These are phyloP conservation scores for Petunia secreta DNA, from an alignment of 257 asterid genomes.

Conservation along the genomic window DNA sequence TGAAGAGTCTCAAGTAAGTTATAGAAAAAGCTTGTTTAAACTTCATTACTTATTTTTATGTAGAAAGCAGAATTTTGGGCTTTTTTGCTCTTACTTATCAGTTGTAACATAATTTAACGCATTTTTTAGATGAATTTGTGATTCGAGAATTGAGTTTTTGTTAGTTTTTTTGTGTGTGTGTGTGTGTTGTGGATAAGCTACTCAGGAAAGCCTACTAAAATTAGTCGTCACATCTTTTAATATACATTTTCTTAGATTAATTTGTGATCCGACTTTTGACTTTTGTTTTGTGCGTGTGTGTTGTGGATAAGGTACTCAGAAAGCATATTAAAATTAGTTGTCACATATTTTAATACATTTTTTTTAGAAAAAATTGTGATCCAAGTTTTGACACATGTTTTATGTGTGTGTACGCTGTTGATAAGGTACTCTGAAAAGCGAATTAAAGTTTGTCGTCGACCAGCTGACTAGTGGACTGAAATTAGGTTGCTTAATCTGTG, in stretches of 20 bases:
- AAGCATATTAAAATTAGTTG: not conserved
- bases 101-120: not conserved
- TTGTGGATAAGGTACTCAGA: not conserved
- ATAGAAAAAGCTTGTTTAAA: not conserved
- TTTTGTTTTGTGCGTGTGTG: not conserved
- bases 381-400: too few relatives aligned
- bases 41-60: not conserved
- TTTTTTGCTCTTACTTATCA: not conserved
- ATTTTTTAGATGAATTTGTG: not conserved
- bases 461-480: not conserved
- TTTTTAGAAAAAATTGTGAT: too few relatives aligned
- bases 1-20: constrained; percentile 21
- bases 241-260: too few relatives aligned
- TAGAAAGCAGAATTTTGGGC: constrained; percentile 8
- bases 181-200: not conserved
- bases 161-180: not conserved
- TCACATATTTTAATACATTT: too few relatives aligned
- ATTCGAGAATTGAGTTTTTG: not conserved
- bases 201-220: too few relatives aligned
- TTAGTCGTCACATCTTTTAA: too few relatives aligned
- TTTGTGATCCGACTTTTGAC: too few relatives aligned
- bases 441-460: not conserved
- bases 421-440: not conserved
- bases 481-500: not conserved
- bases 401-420: not conserved